Evolutionary conservation across 257 asterid species (phyloP).

Genomic region (Mitragyna speciosa): DNA sequence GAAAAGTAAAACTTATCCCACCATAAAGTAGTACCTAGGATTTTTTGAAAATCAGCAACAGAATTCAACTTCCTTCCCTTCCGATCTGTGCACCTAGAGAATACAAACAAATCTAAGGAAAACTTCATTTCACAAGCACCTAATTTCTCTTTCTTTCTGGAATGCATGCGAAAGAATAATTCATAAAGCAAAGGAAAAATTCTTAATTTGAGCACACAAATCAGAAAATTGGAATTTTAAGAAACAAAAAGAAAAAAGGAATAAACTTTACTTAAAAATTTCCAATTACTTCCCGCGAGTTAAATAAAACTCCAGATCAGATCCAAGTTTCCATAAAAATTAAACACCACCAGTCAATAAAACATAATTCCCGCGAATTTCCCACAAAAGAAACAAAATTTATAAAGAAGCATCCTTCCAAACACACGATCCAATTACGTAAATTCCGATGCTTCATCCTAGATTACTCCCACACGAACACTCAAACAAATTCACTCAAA

Average conservation of each 20-base stretch:
- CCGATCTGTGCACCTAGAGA: background rate
- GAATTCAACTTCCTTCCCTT: background rate
- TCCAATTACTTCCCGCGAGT: background rate
- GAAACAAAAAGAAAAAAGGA: background rate
- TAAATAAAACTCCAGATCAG: constrained; percentile 18
- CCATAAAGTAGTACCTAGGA: background rate
- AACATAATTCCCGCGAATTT: constrained; percentile 1
- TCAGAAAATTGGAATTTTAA: background rate
- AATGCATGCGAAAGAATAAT: background rate
- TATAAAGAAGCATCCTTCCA: background rate
- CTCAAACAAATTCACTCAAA: background rate
- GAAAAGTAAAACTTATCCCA: background rate
- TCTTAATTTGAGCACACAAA: background rate
- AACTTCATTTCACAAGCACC: background rate
- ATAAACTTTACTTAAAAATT: background rate
- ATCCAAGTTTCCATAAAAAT: constrained; percentile 1
- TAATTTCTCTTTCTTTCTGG: background rate
- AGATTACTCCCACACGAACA: background rate
- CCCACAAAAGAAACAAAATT: background rate
- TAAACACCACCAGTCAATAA: constrained; percentile 1
- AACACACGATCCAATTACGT: background rate
- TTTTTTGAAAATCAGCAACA: background rate
- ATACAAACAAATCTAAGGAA: background rate
- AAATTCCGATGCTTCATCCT: constrained; percentile 2
- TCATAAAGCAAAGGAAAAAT: background rate